phyloP scores from a whole-genome alignment of 2,329 filamentous ascomycete genomes.

The Aspergillus vadensis region DNA sequence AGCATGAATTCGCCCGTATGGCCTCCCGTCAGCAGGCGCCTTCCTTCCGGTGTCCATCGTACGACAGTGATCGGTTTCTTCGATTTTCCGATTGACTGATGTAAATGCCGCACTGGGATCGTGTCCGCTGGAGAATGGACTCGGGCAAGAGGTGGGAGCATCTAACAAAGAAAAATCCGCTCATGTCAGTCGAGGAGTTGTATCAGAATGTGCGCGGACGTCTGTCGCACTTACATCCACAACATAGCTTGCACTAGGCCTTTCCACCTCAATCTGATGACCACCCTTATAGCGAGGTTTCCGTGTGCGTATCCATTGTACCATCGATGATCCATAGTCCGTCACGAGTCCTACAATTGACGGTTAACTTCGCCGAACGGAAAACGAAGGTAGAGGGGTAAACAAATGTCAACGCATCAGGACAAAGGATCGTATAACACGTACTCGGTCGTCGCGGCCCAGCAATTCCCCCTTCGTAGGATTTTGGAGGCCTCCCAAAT shows the following conservation, averaged over 20 bases:
- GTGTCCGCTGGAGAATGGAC: slow-evolving; percentile 76
- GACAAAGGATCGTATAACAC: slow-evolving; percentile 12
- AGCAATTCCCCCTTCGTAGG: slow-evolving; percentile 36
- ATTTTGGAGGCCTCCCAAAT: slow-evolving; percentile 33
- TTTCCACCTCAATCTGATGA: slow-evolving; percentile 73
- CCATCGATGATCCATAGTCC: slow-evolving; percentile 86
- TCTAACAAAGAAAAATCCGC: slow-evolving; percentile 53
- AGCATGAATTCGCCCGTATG: slow-evolving; percentile 97
- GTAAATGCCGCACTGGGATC: slow-evolving; percentile 90
- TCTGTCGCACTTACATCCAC: slow-evolving; percentile 68
- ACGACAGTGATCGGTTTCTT: slow-evolving; percentile 97
- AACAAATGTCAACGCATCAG: not conserved
- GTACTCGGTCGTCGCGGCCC: slow-evolving; percentile 46
- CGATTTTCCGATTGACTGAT: slow-evolving; percentile 98
- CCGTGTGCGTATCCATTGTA: slow-evolving; percentile 87
- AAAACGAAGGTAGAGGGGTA: not conserved
- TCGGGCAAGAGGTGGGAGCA: slow-evolving; percentile 81
- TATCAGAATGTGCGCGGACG: not conserved
- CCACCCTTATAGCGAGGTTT: slow-evolving; percentile 73
- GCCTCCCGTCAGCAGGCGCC: slow-evolving; percentile 85
- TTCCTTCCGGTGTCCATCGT: slow-evolving; percentile 94
- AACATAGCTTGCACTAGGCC: slow-evolving; percentile 86
- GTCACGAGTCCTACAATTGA: slow-evolving; percentile 73
- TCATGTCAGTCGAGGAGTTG: not conserved
- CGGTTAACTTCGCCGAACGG: slow-evolving; percentile 18